Evolutionary conservation across 2,329 filamentous ascomycete genomes (phyloP), one percentile per base, ranked within the genome.

Genomic region (Pseudogymnoascus sp.): DNA sequence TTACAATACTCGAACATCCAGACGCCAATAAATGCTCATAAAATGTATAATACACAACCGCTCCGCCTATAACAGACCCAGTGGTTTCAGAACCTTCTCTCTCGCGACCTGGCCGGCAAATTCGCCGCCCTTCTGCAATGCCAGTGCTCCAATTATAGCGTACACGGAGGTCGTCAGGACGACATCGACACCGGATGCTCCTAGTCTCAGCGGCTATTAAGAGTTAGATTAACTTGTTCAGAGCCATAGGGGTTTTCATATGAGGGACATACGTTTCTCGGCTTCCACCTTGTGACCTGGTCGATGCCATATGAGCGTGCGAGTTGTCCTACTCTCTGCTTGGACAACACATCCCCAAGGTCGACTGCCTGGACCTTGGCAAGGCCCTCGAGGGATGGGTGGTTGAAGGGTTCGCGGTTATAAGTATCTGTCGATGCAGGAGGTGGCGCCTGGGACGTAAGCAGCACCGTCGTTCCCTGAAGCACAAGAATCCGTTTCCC

Each of bases 211-310:
- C 21, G 86, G 83, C 83, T 87, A 66, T 14, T 46, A 18, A 4
- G 53, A 36, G 36, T 63, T 61, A 62, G 59, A 31, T n/a, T 28
- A 42, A n/a, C 14, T 37, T 6, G 1, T 56, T 9, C 9, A 2
- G 2, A 9, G 12, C 28, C 60, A 65, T 60, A 18, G 36, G 7
- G 2, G 23, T 21, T 3, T 21, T 21, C n/a, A n/a, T n/a, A n/a
- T 25, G 36, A 42, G 0, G 31, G 62, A 74, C 85, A 72, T 79
- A 96, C 92, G 79, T 88, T 82, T 78, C 84, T 86, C 28, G 95
- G 95, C 75, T 89, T 90, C 95, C 95, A 97, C 77, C 95, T 82
- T 68, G 96, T 78, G 23, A 97, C 90, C 40, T 84, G 82, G 64
- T 84, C 77, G 71, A 99, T 73, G 0, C 91, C 89, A 64, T 91